These are phyloP conservation scores for Yarrowia bubula DNA, from an alignment of 805 yeast species.

Conservation along the genomic window DNA sequence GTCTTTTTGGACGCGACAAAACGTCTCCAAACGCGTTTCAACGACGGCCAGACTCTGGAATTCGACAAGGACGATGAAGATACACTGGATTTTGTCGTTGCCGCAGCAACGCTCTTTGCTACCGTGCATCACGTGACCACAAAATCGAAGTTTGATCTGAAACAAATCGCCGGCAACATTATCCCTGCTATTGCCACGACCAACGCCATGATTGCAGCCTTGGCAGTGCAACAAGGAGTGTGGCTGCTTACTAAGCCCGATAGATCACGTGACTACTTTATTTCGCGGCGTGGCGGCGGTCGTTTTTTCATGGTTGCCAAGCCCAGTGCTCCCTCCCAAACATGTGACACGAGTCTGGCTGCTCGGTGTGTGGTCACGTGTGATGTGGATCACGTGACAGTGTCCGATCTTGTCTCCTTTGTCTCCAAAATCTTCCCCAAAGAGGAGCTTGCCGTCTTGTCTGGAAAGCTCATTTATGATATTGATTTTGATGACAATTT, in stretches of 20 bases:
- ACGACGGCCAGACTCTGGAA: constrained; percentile 38
- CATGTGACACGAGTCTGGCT: constrained; percentile 62
- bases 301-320: constrained; percentile 40
- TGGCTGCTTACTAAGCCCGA: constrained; percentile 40
- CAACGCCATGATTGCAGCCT: constrained; percentile 91
- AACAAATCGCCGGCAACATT: constrained; percentile 94
- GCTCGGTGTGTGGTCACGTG: constrained; percentile 37
- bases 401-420: constrained; percentile 45
- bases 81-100: constrained; percentile 80
- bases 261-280: constrained; percentile 34
- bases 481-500: constrained; percentile 78
- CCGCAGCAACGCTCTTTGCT: constrained; percentile 80
- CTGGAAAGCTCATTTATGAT: constrained; percentile 73
- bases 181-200: constrained; percentile 99
- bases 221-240: constrained; percentile 72
- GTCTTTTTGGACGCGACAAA: constrained; percentile 53
- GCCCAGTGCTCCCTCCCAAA: constrained; percentile 51
- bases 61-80: constrained; percentile 97
- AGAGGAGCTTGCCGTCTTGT: constrained; percentile 50
- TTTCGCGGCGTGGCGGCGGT: background rate
- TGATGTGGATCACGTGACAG: constrained; percentile 38
- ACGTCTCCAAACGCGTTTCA: constrained; percentile 51
- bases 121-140: constrained; percentile 63
- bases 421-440: background rate
- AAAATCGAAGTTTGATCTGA: constrained; percentile 79